phyloP scores from a whole-genome alignment of 306 rosid genomes.

The Ormosia emarginata region DNA sequence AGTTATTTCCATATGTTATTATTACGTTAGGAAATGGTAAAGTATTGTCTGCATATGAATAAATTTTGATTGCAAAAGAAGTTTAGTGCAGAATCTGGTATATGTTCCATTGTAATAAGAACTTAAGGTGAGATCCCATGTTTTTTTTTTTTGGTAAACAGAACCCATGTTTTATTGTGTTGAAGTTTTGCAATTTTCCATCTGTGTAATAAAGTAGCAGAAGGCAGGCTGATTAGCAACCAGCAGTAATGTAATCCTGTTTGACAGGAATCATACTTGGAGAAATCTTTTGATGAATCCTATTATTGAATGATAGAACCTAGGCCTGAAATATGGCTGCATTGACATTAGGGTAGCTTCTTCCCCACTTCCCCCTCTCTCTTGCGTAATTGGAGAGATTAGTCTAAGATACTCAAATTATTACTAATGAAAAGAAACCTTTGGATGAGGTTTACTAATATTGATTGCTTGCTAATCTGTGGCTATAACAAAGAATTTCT shows the following conservation, averaged over 20 bases:
- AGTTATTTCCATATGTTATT: not conserved
- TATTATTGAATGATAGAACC: slow-evolving; percentile 1
- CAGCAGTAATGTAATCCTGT: not conserved
- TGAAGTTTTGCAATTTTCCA: not conserved
- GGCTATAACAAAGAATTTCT: not conserved
- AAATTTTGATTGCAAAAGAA: not conserved
- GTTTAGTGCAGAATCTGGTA: not conserved
- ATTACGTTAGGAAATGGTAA: slow-evolving; percentile 9
- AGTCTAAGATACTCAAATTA: not conserved
- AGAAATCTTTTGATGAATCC: slow-evolving; percentile 2
- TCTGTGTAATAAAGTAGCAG: slow-evolving; percentile 2
- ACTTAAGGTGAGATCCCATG: not conserved
- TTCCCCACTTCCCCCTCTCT: not conserved
- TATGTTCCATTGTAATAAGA: not conserved
- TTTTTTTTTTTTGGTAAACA: not conserved
- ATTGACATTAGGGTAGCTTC: not conserved
- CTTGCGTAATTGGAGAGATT: not conserved
- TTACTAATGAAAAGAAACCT: not conserved
- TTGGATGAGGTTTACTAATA: slow-evolving; percentile 1
- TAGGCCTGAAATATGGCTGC: slow-evolving; percentile 9
- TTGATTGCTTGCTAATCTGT: not conserved
- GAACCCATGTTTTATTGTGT: not conserved
- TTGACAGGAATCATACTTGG: not conserved
- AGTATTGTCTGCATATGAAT: not conserved
- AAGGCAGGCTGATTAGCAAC: not conserved